These are phyloP conservation scores for Xylaria grammica DNA, from an alignment of 495 filamentous ascomycete genomes.

Conservation along the genomic window DNA sequence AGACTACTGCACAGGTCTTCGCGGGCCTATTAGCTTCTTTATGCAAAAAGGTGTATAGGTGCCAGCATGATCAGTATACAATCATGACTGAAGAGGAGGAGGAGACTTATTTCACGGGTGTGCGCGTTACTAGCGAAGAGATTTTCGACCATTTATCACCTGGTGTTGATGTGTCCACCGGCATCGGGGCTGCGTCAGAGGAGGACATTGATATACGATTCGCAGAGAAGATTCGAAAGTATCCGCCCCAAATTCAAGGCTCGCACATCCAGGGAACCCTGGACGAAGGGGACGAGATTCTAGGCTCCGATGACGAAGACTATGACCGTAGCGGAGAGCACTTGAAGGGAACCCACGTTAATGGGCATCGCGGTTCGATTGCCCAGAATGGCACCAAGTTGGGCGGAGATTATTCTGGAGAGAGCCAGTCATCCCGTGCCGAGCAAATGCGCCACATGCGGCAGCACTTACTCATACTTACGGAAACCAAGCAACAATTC, in stretches of 20 bases:
- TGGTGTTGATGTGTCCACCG: slow-evolving; percentile 44
- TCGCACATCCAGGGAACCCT: slow-evolving; percentile 30
- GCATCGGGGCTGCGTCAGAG: slow-evolving; percentile 49
- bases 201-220: slow-evolving; percentile 46
- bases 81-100: slow-evolving; percentile 63
- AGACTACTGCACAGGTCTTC: slow-evolving; percentile 75
- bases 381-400: slow-evolving; percentile 36
- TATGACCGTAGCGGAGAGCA: slow-evolving; percentile 40
- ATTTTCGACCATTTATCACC: slow-evolving; percentile 52
- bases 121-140: slow-evolving; percentile 51
- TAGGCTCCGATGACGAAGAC: slow-evolving; percentile 49
- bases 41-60: slow-evolving; percentile 70
- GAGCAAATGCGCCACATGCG: slow-evolving; percentile 66
- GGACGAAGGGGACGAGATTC: slow-evolving; percentile 49
- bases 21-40: slow-evolving; percentile 69
- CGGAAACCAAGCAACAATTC: slow-evolving; percentile 73
- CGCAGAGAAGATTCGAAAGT: slow-evolving; percentile 47
- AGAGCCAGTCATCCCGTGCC: slow-evolving; percentile 42
- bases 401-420: slow-evolving; percentile 39
- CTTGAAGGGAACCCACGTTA: background rate
- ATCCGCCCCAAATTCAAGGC: slow-evolving; percentile 37
- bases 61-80: slow-evolving; percentile 56
- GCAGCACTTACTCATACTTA: slow-evolving; percentile 75
- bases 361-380: slow-evolving; percentile 12
- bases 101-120: slow-evolving; percentile 39